Percentiles rank a stretch among this genome's conserved stretches.
Evolutionary conservation across 805 yeast species (phyloP).

Genomic region (Candida palmyrensis): DNA sequence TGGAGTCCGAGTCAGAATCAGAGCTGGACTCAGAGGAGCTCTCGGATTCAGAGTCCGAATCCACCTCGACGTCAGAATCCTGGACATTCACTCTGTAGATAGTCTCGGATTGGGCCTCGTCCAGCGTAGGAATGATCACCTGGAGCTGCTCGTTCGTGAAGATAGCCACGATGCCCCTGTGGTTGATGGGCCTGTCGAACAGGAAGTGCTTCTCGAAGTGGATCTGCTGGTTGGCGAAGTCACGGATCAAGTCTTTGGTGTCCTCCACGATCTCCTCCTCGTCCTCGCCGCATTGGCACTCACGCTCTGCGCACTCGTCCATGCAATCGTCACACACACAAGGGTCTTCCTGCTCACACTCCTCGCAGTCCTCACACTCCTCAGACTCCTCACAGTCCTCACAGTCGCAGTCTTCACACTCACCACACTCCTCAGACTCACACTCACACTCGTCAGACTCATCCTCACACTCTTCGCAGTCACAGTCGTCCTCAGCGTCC

Average conservation of each 20-base stretch:
- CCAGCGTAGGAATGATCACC: constrained; percentile 34
- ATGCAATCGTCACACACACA: background rate
- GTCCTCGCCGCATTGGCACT: constrained; percentile 6
- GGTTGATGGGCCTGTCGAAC: constrained; percentile 34
- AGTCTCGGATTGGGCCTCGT: too few species aligned
- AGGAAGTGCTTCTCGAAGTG: constrained; percentile 39
- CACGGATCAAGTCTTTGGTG: constrained; percentile 30
- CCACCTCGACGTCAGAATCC: too few species aligned
- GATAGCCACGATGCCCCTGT: constrained; percentile 32
- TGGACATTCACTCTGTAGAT: too few species aligned
- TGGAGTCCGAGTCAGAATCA: too few species aligned
- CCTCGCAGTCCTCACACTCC: constrained; percentile 8
- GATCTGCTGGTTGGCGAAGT: constrained; percentile 35
- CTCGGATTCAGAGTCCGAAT: too few species aligned
- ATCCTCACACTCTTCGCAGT: constrained; percentile 10
- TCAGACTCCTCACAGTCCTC: constrained; percentile 6
- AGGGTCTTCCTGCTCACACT: constrained; percentile 3
- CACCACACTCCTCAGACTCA: constrained; percentile 8
- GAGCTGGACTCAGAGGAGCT: too few species aligned
- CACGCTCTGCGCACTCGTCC: constrained; percentile 6
- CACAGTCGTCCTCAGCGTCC: constrained; percentile 12
- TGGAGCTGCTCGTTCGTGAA: constrained; percentile 38
- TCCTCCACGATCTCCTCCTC: constrained; percentile 40
- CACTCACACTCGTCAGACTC: constrained; percentile 11
- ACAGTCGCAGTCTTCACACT: constrained; percentile 5